Base-by-base conservation (phyloP, 805 yeast genomes). In the Lachancea thermotolerans region DNA sequence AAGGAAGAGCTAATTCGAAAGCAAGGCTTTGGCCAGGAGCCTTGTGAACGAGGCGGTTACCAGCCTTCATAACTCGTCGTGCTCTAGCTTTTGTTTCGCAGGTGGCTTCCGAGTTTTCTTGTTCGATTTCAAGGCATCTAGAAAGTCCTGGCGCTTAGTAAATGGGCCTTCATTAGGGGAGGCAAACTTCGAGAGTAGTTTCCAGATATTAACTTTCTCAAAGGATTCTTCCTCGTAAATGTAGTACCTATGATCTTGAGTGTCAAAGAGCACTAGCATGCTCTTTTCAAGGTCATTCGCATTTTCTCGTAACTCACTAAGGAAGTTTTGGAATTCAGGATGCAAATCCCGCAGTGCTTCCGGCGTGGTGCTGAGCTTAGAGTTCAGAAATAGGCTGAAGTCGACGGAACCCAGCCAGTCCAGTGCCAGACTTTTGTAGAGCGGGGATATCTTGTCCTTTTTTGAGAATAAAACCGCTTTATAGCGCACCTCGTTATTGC, bases 341-440 rank as follows among this genome's bases (percentile, higher is more conserved):
- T 56, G 51, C 4, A 49, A 36, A 5, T 54, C 53, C n/a, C 25
- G 33, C 8, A 47, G 21, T 3, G 18, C 36, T 12, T 37, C 29
- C 33, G 35, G 3, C 31, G 40, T 10, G 35, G 48, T 9, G 41
- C 59, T 58, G 4, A 67, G 48, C 4, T 68, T 55, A 3, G 45
- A 33, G 34, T 56, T 59, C 9, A 68, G 32, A 67, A 60, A 58
- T 67, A 72, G 1, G 72, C 82, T 53, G 77, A 57, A 72, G 35
- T 77, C 75, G 2, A 75, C 58, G 2, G 59, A 49, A 0, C 73
- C 79, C 35, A 82, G 59, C 61, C 78, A 81, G 58, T 86, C 95
- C 44, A 85, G 70, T 2, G 91, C 88, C 49, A 87, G 65, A 1
- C 84, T 66, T 56, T 82, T 85, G 55, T 72, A 73, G 46, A 80